Base-by-base conservation (phyloP, 2,329 filamentous ascomycete species). In the Fusarium falciforme region DNA sequence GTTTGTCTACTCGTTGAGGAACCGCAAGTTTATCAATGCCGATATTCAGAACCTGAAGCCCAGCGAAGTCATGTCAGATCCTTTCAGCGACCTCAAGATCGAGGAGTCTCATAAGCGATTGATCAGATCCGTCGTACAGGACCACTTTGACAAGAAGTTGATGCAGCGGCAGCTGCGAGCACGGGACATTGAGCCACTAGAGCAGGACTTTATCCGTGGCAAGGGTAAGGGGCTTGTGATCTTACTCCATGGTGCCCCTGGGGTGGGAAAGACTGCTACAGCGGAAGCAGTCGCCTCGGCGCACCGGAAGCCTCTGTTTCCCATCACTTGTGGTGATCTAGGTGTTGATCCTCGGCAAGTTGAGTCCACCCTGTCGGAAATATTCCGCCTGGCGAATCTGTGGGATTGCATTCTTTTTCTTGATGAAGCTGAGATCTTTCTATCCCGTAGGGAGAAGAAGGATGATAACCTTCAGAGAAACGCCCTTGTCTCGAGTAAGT, bases 351-450 rank as follows among this genome's bases (percentile, higher is more conserved):
- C 60, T 5, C 17, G 33, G 1, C 16, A 35, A 17, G 62, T 64
- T 5, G 62, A 64, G 40, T 35, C 12, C 3, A 58, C 33, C 8
- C 17, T 64, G 31, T 58, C 62, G 1, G 33, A 59, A 31, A 61
- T 67, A 4, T 67, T 71, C 8, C 49, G 62, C 0, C 16, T 71
- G 0, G 67, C 68, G 0, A 58, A 61, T 29, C 14, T 61, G 5
- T 71, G 68, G 67, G 49, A 61, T 1, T 66, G 62, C 0, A 64
- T 71, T n/a, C 25, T 70, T 0, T 60, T 70, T 0, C 54, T 70
- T 2, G 67, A 71, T 0, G 67, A 71, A 17, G 62, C 62, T 0
- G 68, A 71, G 1, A 40, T 67, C 0, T 70, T 71, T 1, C 61
- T 64, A 14, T 58, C 62, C 2, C 62, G 57, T 38, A 1, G 68